Percentiles rank a stretch among this genome's conserved stretches.
Evolutionary conservation across 139 green algal genomes (phyloP).

Genomic region (Picocystis salinarum): DNA sequence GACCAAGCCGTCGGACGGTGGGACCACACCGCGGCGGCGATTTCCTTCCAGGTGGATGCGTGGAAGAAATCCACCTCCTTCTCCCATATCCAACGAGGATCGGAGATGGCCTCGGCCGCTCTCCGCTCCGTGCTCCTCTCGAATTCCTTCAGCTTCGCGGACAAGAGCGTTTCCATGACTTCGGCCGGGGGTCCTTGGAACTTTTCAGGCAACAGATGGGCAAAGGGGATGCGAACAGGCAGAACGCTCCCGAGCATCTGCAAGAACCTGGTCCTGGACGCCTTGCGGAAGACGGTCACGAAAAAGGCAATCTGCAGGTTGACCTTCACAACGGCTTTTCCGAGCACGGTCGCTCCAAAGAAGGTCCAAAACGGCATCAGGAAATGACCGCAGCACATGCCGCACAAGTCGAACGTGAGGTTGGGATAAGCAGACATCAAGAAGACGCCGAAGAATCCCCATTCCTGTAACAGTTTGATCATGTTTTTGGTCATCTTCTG

Average conservation of each 20-base stretch:
- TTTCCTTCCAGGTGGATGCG: too few relatives aligned
- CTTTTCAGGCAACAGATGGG: neutral
- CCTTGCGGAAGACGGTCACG: conserved; percentile 1
- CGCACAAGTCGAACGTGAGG: conserved; percentile 77
- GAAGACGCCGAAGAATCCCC: conserved; percentile 73
- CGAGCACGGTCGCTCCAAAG: conserved; percentile 59
- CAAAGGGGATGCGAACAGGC: neutral
- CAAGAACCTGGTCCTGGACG: conserved; percentile 1
- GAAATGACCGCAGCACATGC: conserved; percentile 76
- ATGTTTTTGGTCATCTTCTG: conserved; percentile 21
- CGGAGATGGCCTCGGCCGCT: neutral
- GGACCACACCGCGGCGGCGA: too few relatives aligned
- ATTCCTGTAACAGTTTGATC: conserved; percentile 49
- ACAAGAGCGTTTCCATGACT: neutral
- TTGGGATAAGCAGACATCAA: conserved; percentile 75
- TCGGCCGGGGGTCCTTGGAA: neutral
- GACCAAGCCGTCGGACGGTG: conserved; percentile 10
- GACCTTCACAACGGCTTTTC: conserved; percentile 53
- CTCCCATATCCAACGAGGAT: neutral
- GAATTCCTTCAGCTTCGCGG: neutral
- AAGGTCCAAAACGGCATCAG: conserved; percentile 83
- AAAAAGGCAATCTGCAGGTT: conserved; percentile 1
- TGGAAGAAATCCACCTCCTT: neutral
- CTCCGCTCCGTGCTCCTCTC: neutral
- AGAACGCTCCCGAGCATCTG: neutral